Evolutionary conservation across 441 rosid species (phyloP).

Genomic region (Gossypium schwendimanii): DNA sequence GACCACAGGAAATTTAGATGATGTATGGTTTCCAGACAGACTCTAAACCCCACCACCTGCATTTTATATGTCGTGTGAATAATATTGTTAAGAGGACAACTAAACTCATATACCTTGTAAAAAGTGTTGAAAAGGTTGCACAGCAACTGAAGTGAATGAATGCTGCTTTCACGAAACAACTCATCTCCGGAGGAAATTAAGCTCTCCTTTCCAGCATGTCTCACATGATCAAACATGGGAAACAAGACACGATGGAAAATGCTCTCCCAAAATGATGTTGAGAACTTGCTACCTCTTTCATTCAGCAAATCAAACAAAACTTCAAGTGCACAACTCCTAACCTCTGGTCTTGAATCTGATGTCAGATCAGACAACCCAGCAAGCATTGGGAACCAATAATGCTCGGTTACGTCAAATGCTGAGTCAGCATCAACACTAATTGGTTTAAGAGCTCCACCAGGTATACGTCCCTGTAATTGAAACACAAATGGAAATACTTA

Average conservation of each 20-base stretch:
- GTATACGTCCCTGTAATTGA: slow-evolving; percentile 76
- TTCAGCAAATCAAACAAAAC: slow-evolving; percentile 96
- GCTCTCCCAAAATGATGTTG: slow-evolving; percentile 96
- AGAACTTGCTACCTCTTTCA: slow-evolving; percentile 95
- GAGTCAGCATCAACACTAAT: slow-evolving; percentile 49
- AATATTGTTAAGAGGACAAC: neutral
- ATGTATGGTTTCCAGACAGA: neutral
- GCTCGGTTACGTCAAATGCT: slow-evolving; percentile 83
- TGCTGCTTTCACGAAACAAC: slow-evolving; percentile 93
- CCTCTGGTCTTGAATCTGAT: slow-evolving; percentile 88
- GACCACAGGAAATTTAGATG: slow-evolving; percentile 4
- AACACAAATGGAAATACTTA: slow-evolving; percentile 12
- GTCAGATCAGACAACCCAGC: slow-evolving; percentile 99
- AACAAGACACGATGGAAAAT: slow-evolving; percentile 95
- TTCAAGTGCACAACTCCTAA: slow-evolving; percentile 95
- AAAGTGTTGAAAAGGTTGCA: slow-evolving; percentile 98
- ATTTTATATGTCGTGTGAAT: slow-evolving; percentile 6
- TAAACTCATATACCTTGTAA: slow-evolving; percentile 70
- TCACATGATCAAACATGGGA: slow-evolving; percentile 98
- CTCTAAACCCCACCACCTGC: neutral
- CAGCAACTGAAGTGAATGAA: slow-evolving; percentile 95
- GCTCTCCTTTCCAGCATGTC: slow-evolving; percentile 88
- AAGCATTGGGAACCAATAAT: slow-evolving; percentile 99
- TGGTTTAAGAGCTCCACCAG: slow-evolving; percentile 90
- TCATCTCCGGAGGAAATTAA: slow-evolving; percentile 67